A percentile compares a stretch with the other conserved stretches of the same genome.
Evolutionary conservation across 345 rosid species (phyloP).

Genomic region (Lepidium sativum): DNA sequence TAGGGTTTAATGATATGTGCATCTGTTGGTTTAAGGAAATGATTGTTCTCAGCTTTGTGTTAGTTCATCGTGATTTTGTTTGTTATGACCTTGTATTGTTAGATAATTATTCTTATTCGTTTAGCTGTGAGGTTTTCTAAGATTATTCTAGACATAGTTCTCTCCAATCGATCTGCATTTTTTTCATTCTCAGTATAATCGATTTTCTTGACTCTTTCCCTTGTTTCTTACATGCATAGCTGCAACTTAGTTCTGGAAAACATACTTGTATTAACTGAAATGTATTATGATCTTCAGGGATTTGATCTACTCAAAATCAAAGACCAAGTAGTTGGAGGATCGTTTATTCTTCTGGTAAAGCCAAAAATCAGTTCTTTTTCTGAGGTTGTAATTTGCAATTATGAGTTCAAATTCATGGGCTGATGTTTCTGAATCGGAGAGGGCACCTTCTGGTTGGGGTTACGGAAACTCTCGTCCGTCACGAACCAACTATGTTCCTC

Average conservation of each 20-base stretch:
- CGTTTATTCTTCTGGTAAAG: neutral
- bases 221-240: constrained; percentile 16
- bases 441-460: constrained; percentile 30
- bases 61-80: constrained; percentile 16
- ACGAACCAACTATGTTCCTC: constrained; percentile 64
- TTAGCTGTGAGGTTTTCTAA: constrained; percentile 7
- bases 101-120: constrained; percentile 2
- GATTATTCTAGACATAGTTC: neutral
- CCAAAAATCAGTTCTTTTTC: neutral
- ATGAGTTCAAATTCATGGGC: constrained; percentile 87
- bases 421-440: constrained; percentile 84
- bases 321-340: neutral
- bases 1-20: constrained; percentile 28
- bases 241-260: neutral
- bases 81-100: constrained; percentile 1
- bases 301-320: constrained; percentile 10
- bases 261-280: constrained; percentile 12
- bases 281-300: constrained; percentile 4
- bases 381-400: constrained; percentile 10
- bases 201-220: constrained; percentile 2
- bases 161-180: constrained; percentile 10
- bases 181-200: neutral
- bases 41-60: constrained; percentile 5
- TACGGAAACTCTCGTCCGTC: constrained; percentile 29
- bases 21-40: neutral